Percentiles rank a stretch among this genome's conserved stretches.
Evolutionary conservation across 2,329 filamentous ascomycete genomes (phyloP).

Genomic region (Biscogniauxia sp.): DNA sequence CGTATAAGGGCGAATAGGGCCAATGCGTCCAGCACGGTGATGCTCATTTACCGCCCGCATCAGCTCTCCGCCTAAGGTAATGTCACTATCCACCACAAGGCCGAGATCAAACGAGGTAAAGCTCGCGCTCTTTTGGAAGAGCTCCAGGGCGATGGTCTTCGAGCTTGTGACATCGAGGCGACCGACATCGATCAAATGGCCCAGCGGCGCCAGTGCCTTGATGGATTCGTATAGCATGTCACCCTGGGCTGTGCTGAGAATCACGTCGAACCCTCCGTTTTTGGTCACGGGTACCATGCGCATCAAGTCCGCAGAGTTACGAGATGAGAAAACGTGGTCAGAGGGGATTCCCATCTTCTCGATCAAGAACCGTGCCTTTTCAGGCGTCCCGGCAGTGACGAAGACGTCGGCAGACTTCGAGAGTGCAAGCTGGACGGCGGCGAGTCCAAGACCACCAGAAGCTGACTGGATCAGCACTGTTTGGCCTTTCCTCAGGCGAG

Average conservation of each 20-base stretch:
- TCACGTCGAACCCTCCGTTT: slow-evolving; percentile 11
- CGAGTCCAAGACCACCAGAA: slow-evolving; percentile 21
- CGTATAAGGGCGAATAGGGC: slow-evolving; percentile 8
- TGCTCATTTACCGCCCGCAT: slow-evolving; percentile 6
- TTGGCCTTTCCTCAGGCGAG: slow-evolving; percentile 19
- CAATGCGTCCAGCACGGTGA: slow-evolving; percentile 10
- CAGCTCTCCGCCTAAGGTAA: no score
- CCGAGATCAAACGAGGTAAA: slow-evolving; percentile 14
- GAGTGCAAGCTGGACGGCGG: slow-evolving; percentile 21
- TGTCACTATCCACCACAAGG: no score
- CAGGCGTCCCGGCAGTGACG: no score
- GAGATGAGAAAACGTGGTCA: slow-evolving; percentile 4
- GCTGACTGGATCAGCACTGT: slow-evolving; percentile 27
- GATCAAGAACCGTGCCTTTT: no score
- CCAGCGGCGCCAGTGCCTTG: slow-evolving; percentile 4
- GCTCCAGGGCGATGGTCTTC: background rate
- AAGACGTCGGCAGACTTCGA: slow-evolving; percentile 5
- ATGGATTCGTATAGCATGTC: background rate
- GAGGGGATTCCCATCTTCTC: slow-evolving; percentile 2
- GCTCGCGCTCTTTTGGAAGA: slow-evolving; percentile 7
- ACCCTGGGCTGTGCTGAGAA: slow-evolving; percentile 5
- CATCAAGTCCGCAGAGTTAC: no score
- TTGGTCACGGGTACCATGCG: background rate
- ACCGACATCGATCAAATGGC: slow-evolving; percentile 7
- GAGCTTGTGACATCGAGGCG: slow-evolving; percentile 9